Base-by-base conservation (phyloP, 1,284 basidiomycete species). In the Ganoderma multipileum region DNA sequence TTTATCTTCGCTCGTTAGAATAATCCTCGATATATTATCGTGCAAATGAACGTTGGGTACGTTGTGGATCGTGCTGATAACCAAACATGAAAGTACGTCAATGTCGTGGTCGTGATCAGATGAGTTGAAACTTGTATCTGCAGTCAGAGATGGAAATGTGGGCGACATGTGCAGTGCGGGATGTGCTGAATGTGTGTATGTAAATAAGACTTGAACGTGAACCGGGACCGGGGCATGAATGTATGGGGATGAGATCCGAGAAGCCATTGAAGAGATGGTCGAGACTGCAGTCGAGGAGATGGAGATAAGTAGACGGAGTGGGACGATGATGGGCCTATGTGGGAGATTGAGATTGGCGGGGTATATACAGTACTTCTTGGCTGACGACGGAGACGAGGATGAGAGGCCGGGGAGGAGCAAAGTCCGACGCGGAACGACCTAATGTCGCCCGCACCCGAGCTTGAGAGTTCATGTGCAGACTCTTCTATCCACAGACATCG, bases 381-480 rank as follows among this genome's bases (percentile, higher is more conserved):
- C 47, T 20, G 33, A 47, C 42, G 41, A 44, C 39, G 23, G 41
- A 62, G 61, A 52, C 9, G 50, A 47, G 28, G 28, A 26, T 20
- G 5, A n/a, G 44, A 26, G 38, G n/a, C 47, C 23, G 52, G 44
- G n/a, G n/a, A 26, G 8, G 47, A 23, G 23, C 61, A 33, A 67
- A 39, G 68, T 72, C 71, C 67, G 60, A 63, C 65, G 61, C 65
- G 69, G 69, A 57, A 50, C 71, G 69, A 72, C 69, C 69, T 72
- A 61, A 33, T 63, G 64, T 72, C 68, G 68, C 63, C 64, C 68
- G 67, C 63, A 47, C 55, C 52, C 26, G n/a, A 61, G 38, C 64
- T 39, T 41, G 33, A 52, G 44, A 64, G 26, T 47, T 41, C 30
- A 61, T 30, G 7, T 42, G 18, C 30, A 41, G 28, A 30, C 28